Base-by-base conservation (phyloP, 1,284 basidiomycete genomes). In the Coniophora puteana region DNA sequence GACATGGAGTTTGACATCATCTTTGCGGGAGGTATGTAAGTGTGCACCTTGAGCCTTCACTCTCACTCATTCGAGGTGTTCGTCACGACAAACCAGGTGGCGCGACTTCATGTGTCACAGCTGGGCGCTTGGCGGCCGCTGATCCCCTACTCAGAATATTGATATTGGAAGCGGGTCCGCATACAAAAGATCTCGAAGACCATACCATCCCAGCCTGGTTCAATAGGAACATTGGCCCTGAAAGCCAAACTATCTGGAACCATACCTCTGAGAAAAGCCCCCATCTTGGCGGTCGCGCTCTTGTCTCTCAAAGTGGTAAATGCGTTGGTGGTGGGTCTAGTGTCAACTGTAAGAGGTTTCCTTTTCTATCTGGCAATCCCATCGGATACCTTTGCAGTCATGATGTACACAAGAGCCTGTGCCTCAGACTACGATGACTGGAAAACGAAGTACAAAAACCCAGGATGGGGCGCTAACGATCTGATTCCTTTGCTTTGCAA, bases 361-460 rank as follows among this genome's bases (percentile, higher is more conserved):
- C 5, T 3, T 21, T 20, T 11, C 21, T 26, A 4, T 17, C 21
- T 11, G 22, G 5, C n/a, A n/a, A n/a, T n/a, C n/a, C n/a, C n/a
- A n/a, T n/a, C n/a, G n/a, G n/a, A n/a, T 27, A 27, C 16, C 10
- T 45, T 17, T 23, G 7, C 41, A 80, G 76, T 74, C 49, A 58
- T 66, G 40, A 69, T 76, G 61, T 80, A 80, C 47, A 73, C 68
- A 6, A 68, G 77, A 7, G 71, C 71, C 1, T 57, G 68, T 29
- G 68, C 74, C 4, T 78, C 76, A 2, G 77, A 79, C 49, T 78
- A 72, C 44, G 74, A 78, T 45, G 75, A 72, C 40, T 79, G 77
- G 76, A 68, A 71, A 50, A 61, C 40, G 0, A 47, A 58, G 3
- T 60, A 72, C 36, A 58, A 62, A 2, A 79, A 80, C 46, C 58